Conservation (phyloP, 176 grass and related monocot species). For the Oryza officinalis region DNA sequence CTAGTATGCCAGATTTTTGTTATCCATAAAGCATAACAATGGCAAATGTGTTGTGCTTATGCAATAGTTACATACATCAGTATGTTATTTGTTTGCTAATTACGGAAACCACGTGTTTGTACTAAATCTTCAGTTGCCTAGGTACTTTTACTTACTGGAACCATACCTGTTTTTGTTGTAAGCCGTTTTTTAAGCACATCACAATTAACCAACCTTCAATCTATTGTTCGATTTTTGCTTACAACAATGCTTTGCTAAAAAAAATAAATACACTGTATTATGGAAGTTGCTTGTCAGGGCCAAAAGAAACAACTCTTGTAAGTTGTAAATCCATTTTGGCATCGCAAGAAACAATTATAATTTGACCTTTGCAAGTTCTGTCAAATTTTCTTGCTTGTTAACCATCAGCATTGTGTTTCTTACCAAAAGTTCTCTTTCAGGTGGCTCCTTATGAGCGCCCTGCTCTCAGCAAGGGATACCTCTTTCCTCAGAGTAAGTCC, state of each 20-base stretch:
- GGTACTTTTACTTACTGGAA: neutral
- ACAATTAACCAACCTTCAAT: neutral
- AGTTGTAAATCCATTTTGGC: neutral
- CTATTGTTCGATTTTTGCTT: neutral
- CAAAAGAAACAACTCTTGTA: neutral
- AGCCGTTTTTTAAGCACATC: neutral
- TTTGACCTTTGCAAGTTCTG: neutral
- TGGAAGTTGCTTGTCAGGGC: neutral
- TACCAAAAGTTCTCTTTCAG: slow-evolving; percentile 40
- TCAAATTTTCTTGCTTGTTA: neutral
- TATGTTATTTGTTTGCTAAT: neutral
- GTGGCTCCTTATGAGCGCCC: slow-evolving; percentile 96
- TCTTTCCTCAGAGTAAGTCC: slow-evolving; percentile 81
- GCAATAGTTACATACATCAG: neutral
- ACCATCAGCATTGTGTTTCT: neutral
- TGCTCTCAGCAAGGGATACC: slow-evolving; percentile 93
- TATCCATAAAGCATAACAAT: neutral
- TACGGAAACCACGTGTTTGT: neutral
- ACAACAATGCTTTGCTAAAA: neutral
- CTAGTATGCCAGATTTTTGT: neutral
- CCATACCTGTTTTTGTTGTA: neutral
- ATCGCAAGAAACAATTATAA: neutral
- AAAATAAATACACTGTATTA: neutral
- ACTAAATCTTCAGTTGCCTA: neutral
- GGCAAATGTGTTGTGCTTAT: neutral